Evolutionary conservation across 768 basidiomycete genomes (phyloP), one percentile per base, ranked within the genome.

Genomic region (Boletus subparvulus): DNA sequence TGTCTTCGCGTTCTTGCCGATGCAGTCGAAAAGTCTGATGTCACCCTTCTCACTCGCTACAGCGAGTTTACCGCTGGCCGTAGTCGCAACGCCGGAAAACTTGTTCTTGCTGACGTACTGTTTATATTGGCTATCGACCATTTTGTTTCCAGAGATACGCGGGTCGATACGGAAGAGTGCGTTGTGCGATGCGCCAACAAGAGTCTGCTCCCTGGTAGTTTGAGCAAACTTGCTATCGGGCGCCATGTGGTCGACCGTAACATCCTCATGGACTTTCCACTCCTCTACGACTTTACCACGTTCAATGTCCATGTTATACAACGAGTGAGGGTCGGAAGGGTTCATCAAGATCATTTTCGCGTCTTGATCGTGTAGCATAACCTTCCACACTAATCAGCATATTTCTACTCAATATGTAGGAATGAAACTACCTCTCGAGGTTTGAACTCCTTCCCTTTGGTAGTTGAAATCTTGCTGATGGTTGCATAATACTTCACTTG

Each of bases 1-100:
- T 12, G 97, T 99, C 84, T 99, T 99, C 30, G 97, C 97, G 67
- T 93, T 98, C 82, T 98, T 99, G 43, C 97, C 97, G 61, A 99
- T 89, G 46, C 88, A 80, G 73, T 99, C 97, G 63, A 94, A 99
- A 53, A 99, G 77, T 39, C 95, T 80, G 62, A 99, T 90, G 68
- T 98, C 97, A 52, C 97, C 97, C 77, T 98, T 99, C 71, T 92
- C 89, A 64, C 92, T 94, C 36, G 92, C 94, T 12, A 99, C 90
- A 8, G 94, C 97, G 58, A 99, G 78, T 71, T 88, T 87, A 14
- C 96, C 96, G 17, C 75, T 71, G 36, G 85, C 87, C 14, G 96
- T 98, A 4, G 97, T 98, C 12, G 90, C 78, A 35, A 97, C 85
- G 10, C 92, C 89, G 0, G 94, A 97, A 73, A 99, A 99, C 68